Conservation (phyloP, 345 rosid species). For the Moricandia moricandioides region DNA sequence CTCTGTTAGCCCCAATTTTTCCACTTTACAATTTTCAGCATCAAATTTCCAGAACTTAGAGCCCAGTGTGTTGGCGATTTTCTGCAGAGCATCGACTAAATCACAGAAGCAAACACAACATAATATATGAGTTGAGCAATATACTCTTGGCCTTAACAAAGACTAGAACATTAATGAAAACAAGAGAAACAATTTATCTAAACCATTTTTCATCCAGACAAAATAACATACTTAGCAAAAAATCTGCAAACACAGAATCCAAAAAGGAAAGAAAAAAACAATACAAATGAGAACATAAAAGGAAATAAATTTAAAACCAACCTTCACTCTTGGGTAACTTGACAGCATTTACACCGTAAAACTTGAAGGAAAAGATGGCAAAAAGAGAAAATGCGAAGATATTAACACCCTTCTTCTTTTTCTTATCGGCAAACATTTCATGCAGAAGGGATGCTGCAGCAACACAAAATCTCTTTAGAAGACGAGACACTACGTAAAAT, state of each 20-base stretch:
- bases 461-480: not conserved
- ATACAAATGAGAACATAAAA: too few relatives aligned
- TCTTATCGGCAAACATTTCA: constrained; percentile 37
- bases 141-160: constrained; percentile 6
- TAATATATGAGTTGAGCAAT: not conserved
- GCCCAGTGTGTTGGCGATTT: constrained; percentile 46
- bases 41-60: constrained; percentile 46
- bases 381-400: constrained; percentile 37
- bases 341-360: constrained; percentile 38
- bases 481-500: constrained; percentile 7
- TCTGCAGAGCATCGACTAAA: constrained; percentile 48
- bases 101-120: constrained; percentile 17
- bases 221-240: too few relatives aligned
- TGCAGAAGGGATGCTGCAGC: constrained; percentile 2
- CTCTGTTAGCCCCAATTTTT: constrained; percentile 40
- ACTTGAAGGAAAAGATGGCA: constrained; percentile 43
- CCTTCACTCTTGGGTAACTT: constrained; percentile 62
- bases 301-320: constrained; percentile 20
- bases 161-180: not conserved
- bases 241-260: too few relatives aligned
- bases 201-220: not conserved
- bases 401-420: constrained; percentile 10
- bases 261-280: not conserved
- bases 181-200: not conserved
- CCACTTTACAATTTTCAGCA: constrained; percentile 40